These are phyloP conservation scores for Vanrija sp. DNA, from an alignment of 1,284 basidiomycete species.

Conservation along the genomic window DNA sequence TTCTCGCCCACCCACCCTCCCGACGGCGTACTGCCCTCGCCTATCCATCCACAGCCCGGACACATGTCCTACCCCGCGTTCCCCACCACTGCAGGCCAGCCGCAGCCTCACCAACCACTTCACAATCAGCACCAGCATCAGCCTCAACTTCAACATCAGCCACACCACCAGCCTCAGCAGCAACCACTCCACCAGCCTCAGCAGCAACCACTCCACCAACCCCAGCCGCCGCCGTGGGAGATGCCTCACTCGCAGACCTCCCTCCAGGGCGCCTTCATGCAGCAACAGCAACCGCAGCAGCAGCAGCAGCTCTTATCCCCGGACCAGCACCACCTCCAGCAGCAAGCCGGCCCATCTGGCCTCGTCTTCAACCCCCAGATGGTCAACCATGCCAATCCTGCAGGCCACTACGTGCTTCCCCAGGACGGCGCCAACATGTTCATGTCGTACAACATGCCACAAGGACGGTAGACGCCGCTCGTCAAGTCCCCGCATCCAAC, in stretches of 20 bases:
- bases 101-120: background rate
- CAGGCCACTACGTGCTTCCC: conserved; percentile 4
- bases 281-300: too few relatives aligned
- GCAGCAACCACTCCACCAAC: background rate
- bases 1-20: conserved; percentile 6
- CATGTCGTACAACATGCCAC: conserved; percentile 7
- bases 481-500: too few relatives aligned
- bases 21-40: background rate
- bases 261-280: too few relatives aligned
- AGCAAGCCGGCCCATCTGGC: background rate
- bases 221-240: background rate
- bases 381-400: background rate
- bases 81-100: background rate
- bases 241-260: background rate
- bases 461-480: background rate
- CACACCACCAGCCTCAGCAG: conserved; percentile 9
- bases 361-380: background rate
- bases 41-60: background rate
- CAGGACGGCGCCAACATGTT: conserved; percentile 3
- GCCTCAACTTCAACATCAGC: conserved; percentile 15
- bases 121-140: background rate
- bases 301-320: background rate
- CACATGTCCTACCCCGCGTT: background rate
- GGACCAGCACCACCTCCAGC: background rate
- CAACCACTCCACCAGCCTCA: background rate